Evolutionary conservation across 805 yeast species (phyloP).

Genomic region (Metschnikowia arizonensis): DNA sequence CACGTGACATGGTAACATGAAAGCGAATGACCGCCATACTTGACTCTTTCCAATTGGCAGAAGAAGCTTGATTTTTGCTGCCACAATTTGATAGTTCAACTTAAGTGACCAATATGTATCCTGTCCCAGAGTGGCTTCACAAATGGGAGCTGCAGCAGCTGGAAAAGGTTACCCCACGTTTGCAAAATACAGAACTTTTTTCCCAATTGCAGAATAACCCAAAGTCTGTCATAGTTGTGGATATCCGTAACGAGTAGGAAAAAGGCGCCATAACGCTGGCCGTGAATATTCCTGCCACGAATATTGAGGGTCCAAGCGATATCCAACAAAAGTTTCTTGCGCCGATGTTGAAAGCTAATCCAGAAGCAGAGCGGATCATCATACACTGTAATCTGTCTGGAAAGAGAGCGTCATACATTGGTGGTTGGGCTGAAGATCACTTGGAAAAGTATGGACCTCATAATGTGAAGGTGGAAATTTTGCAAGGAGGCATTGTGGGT

Average conservation of each 20-base stretch:
- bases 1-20: neutral
- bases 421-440: conserved; percentile 24
- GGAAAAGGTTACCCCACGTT: conserved; percentile 11
- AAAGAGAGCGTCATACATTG: conserved; percentile 19
- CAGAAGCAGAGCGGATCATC: conserved; percentile 15
- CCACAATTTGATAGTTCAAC: neutral
- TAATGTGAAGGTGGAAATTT: conserved; percentile 18
- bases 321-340: conserved; percentile 14
- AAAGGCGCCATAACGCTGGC: conserved; percentile 17
- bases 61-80: neutral
- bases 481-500: conserved; percentile 23
- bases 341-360: conserved; percentile 11
- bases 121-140: conserved; percentile 17
- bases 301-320: conserved; percentile 15
- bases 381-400: conserved; percentile 24
- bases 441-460: conserved; percentile 12
- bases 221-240: conserved; percentile 16
- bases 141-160: conserved; percentile 11
- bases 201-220: conserved; percentile 11
- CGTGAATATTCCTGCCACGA: conserved; percentile 21
- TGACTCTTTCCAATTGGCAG: neutral
- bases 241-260: conserved; percentile 19
- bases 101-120: neutral
- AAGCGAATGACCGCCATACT: neutral
- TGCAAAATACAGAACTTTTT: conserved; percentile 16